Percentiles rank a stretch among this genome's conserved stretches.
phyloP scores from a whole-genome alignment of 257 asterid genomes.

The Solanum peruvianum region DNA sequence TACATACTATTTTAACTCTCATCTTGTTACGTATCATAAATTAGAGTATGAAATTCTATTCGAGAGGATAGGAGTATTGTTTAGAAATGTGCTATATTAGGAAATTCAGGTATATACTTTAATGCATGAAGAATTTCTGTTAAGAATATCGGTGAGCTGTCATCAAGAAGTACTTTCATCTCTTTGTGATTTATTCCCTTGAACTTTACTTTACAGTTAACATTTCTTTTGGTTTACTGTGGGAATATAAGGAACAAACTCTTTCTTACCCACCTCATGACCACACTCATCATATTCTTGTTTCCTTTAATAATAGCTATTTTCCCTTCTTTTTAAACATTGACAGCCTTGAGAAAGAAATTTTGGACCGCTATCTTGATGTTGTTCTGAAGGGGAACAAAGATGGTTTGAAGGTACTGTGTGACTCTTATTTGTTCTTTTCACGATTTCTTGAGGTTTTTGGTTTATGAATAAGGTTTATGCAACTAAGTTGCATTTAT shows the following conservation, averaged over 20 bases:
- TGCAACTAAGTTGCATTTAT: neutral
- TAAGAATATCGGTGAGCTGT: neutral
- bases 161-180: neutral
- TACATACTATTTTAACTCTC: neutral
- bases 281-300: neutral
- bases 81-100: neutral
- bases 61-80: neutral
- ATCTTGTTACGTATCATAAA: neutral
- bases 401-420: constrained; percentile 86
- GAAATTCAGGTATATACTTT: neutral
- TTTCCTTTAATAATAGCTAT: neutral
- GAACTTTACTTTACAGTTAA: neutral
- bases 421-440: neutral
- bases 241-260: neutral
- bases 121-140: neutral
- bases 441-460: neutral
- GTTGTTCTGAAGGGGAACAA: constrained; percentile 89
- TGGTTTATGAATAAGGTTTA: neutral
- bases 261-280: neutral
- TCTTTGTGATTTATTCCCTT: neutral
- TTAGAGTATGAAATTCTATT: neutral
- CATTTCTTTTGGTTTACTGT: neutral
- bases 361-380: constrained; percentile 87
- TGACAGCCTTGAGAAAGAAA: constrained; percentile 89
- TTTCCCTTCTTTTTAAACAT: neutral